Evolutionary conservation across 2,329 filamentous ascomycete genomes (phyloP).

Genomic region (Fusarium pseudoanthophilum): DNA sequence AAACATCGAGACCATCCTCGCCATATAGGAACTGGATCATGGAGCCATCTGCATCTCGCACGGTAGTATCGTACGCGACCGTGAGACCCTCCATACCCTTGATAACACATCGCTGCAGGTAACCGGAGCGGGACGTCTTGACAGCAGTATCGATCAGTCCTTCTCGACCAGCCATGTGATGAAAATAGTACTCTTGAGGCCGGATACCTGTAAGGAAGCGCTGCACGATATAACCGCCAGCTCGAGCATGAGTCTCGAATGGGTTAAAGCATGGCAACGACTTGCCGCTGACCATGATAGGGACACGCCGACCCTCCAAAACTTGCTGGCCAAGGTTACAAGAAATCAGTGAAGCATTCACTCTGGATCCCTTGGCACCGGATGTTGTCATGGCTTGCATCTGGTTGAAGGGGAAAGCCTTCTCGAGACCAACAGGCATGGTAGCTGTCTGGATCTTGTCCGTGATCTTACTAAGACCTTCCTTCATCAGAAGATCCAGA

Average conservation of each 20-base stretch:
- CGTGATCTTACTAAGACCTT: conserved; percentile 75
- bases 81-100: conserved; percentile 97
- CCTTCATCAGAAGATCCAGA: conserved; percentile 88
- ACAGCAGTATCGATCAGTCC: conserved; percentile 98
- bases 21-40: conserved; percentile 96
- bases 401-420: conserved; percentile 94
- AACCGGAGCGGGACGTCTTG: conserved; percentile 96
- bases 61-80: conserved; percentile 92
- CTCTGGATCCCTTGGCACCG: conserved; percentile 89
- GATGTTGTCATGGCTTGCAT: conserved; percentile 99
- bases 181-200: conserved; percentile 98
- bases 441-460: conserved; percentile 81
- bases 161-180: conserved; percentile 99
- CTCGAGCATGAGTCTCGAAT: conserved; percentile 88
- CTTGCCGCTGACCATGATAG: conserved; percentile 98
- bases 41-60: conserved; percentile 92
- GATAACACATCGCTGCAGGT: conserved; percentile 95
- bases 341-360: conserved; percentile 97
- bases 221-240: conserved; percentile 92
- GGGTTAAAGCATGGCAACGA: conserved; percentile 93
- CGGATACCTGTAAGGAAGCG: conserved; percentile 98
- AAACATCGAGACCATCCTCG: conserved; percentile 93
- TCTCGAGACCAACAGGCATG: conserved; percentile 84
- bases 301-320: conserved; percentile 92
- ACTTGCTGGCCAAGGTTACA: conserved; percentile 98